Evolutionary conservation across 192 early-diverging fungal species (phyloP), one percentile per base, ranked within the genome.

Genomic region (Coemansia sp.): DNA sequence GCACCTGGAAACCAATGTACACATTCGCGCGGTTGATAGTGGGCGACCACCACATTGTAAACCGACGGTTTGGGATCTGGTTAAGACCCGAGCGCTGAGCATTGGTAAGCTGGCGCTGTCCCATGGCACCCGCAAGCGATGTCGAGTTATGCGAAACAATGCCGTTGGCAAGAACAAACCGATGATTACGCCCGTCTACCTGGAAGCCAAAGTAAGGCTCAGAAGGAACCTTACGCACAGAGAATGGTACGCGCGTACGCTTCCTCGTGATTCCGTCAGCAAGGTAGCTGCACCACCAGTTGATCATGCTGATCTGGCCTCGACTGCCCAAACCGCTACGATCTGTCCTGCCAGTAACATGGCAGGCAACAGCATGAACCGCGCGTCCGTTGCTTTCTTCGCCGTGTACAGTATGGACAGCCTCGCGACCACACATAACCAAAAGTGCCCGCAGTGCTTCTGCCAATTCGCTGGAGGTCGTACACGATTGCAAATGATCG

Each of bases 1-100:
- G 97, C 65, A 98, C 95, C 81, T 98, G 95, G 94, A 99, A 99
- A 83, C 97, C 97, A 56, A 99, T 93, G 71, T 99, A 99, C 19
- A 99, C 97, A 76, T 99, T 97, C 35, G 93, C 91, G 65, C 94
- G 89, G 75, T 99, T 99, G 74, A 99, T 96, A 7, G 97, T 99
- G 5, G 95, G 95, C 40, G 91, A 93, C 97, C 97, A 99, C 97
- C 97, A 99, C 58, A 99, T 87, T 7, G 95, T 96, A 76, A 99
- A 99, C 48, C 97, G 93, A 86, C 97, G 93, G 85, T 99, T 99
- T 55, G 97, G 97, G 84, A 99, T 99, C 83, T 99, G 97, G 73
- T 97, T 99, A 63, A 99, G 85, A 87, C 97, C 97, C 19, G 89
- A 92, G 36, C 97, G 87, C 79, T 99, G 97, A 10, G 97, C 97